Base-by-base conservation (phyloP, 164 flowering plant genomes). In the Berberis thunbergii region DNA sequence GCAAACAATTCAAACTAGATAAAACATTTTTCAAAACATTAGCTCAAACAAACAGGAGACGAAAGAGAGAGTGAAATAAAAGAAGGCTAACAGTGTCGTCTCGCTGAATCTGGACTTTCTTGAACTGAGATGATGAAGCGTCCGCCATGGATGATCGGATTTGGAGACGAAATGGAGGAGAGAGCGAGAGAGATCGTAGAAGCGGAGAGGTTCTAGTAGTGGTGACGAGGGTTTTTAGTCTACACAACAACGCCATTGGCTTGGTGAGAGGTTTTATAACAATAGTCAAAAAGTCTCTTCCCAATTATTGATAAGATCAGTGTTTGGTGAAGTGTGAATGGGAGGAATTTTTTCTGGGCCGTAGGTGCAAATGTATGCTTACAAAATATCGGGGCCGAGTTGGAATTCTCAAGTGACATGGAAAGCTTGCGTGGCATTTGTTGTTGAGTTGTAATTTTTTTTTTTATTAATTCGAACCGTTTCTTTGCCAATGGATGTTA, bases 61-160 rank as follows among this genome's bases (percentile, higher is more conserved):
- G 6, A 6, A 49, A 6, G 11, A 49, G 11, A 6, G 52, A 49
- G 41, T 9, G 12, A 38, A 26, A 60, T 9, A 64, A 57, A 58
- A 55, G 50, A 57, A 38, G 13, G 61, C 84, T 76, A 45, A 87
- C 97, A 65, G 84, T 81, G 72, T 83, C 84, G 42, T 81, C 90
- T 63, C 95, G 76, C 67, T 83, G 87, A 73, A 90, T 90, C 72
- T 81, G 88, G 67, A 90, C 67, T 73, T 86, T 90, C 81, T 82
- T 81, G 81, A 90, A 90, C 4, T 72, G 70, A 10, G 78, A 45
- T 43, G 79, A 69, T 0, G 81, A 69, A 46, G 90, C 79, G 61
- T 73, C 69, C 7, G 90, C 84, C 93, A 89, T 89, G 12, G 86
- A 75, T 6, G 68, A 60, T 50, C 69, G 43, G 57, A 66, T 39